phyloP scores from a whole-genome alignment of 1,139 yeast genomes.

The Maudiozyma humilis region DNA sequence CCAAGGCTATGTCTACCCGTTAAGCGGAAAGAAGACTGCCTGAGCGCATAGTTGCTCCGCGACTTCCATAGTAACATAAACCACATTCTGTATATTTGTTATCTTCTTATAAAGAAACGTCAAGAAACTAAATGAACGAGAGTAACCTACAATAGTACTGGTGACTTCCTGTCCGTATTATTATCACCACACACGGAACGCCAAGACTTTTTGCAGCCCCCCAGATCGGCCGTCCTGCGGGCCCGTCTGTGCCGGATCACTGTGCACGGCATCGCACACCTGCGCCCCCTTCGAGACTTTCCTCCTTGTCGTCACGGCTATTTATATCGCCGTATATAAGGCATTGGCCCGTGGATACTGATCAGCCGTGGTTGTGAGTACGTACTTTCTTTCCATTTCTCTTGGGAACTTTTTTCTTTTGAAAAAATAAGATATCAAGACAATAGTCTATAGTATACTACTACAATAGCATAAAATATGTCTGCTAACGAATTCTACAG shows the following conservation, averaged over 20 bases:
- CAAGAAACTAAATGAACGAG: background rate
- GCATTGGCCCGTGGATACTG: too few species aligned
- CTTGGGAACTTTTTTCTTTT: background rate
- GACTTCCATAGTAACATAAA: background rate
- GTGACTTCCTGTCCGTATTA: too few species aligned
- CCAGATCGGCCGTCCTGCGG: background rate
- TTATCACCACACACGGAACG: background rate
- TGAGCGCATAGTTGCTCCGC: background rate
- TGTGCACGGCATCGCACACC: too few species aligned
- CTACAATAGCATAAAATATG: conserved; percentile 32
- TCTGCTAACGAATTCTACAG: conserved; percentile 57
- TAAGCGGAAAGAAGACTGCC: too few species aligned
- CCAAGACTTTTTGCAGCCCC: background rate
- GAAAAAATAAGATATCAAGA: background rate
- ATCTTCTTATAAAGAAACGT: background rate
- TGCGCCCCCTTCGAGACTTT: background rate
- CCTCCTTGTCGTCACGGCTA: too few species aligned
- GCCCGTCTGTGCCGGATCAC: too few species aligned
- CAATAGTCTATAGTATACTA: too few species aligned
- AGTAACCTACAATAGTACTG: background rate
- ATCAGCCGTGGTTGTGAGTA: too few species aligned
- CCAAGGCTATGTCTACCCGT: conserved; percentile 99
- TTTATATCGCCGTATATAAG: too few species aligned
- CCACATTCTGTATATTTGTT: background rate
- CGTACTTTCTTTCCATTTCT: background rate